These are phyloP conservation scores for Yarrowia yakushimensis DNA, from an alignment of 805 yeast species.

Conservation along the genomic window DNA sequence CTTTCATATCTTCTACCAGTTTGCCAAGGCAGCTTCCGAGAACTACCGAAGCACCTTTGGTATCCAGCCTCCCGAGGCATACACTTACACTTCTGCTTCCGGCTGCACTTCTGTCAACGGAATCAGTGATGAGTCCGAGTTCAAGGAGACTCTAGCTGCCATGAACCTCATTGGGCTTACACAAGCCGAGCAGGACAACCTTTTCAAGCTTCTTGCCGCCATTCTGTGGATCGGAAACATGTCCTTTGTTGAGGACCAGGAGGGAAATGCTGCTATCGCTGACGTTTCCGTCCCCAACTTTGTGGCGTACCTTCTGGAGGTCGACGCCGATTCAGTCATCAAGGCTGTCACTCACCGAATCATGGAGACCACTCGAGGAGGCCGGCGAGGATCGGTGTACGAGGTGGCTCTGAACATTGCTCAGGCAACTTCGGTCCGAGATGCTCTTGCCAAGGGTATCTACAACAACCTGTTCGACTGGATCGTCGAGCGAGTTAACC, in stretches of 20 bases:
- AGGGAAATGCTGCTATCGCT: conserved; percentile 75
- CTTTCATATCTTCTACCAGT: conserved; percentile 95
- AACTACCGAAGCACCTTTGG: conserved; percentile 80
- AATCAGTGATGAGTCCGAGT: conserved; percentile 79
- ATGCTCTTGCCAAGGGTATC: conserved; percentile 91
- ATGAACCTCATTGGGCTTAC: conserved; percentile 83
- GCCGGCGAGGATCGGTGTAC: conserved; percentile 85
- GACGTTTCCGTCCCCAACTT: conserved; percentile 92
- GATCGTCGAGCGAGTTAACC: conserved; percentile 90
- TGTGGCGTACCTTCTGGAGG: conserved; percentile 86
- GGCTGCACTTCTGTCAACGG: conserved; percentile 84
- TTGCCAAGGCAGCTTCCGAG: conserved; percentile 86
- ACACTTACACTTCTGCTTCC: conserved; percentile 80
- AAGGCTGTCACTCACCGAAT: conserved; percentile 74
- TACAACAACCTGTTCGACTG: conserved; percentile 92
- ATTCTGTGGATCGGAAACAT: conserved; percentile 94
- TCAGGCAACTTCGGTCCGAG: conserved; percentile 89
- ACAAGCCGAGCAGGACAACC: conserved; percentile 82
- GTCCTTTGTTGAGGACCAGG: conserved; percentile 78
- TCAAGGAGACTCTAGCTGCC: conserved; percentile 74
- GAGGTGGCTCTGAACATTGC: conserved; percentile 89
- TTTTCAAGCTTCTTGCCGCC: conserved; percentile 79
- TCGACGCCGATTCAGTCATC: conserved; percentile 60
- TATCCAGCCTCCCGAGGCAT: conserved; percentile 90
- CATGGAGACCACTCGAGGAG: conserved; percentile 86